phyloP scores from a whole-genome alignment of 78 protist species.

The Chrysochromulina parva region DNA sequence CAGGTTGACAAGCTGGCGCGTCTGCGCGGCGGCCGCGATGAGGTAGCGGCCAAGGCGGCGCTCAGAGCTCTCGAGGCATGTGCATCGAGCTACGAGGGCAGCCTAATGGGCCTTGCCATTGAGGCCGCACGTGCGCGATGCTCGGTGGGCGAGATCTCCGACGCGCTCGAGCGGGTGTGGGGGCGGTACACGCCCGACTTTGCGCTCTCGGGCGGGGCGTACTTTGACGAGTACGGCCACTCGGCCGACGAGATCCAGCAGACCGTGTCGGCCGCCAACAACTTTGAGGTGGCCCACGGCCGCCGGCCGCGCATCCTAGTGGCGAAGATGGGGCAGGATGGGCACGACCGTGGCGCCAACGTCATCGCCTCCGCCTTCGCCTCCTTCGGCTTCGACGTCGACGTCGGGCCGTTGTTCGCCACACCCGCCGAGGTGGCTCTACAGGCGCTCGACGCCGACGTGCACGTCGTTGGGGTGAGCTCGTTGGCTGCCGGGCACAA shows the following conservation, averaged over 20 bases:
- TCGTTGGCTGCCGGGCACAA: constrained; percentile 97
- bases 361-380: constrained; percentile 96
- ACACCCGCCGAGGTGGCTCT: constrained; percentile 86
- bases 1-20: neutral
- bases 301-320: constrained; percentile 58
- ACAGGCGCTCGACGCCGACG: constrained; percentile 95
- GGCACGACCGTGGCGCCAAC: constrained; percentile 98
- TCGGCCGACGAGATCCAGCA: neutral
- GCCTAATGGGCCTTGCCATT: constrained; percentile 71
- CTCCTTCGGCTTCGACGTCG: constrained; percentile 97
- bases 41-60: constrained; percentile 4
- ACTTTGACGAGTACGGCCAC: neutral
- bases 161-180: constrained; percentile 80
- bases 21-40: constrained; percentile 50
- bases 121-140: constrained; percentile 86
- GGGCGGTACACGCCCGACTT: constrained; percentile 38
- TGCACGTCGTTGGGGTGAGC: constrained; percentile 93
- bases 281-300: neutral
- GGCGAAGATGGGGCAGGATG: constrained; percentile 97
- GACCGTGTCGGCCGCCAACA: neutral
- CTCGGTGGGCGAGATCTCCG: constrained; percentile 95
- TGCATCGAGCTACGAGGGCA: constrained; percentile 22
- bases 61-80: neutral
- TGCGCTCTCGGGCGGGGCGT: neutral
- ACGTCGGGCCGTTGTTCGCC: constrained; percentile 90